Evolutionary conservation across 2,329 filamentous ascomycete genomes (phyloP).

Genomic region (Fusarium aywerte): DNA sequence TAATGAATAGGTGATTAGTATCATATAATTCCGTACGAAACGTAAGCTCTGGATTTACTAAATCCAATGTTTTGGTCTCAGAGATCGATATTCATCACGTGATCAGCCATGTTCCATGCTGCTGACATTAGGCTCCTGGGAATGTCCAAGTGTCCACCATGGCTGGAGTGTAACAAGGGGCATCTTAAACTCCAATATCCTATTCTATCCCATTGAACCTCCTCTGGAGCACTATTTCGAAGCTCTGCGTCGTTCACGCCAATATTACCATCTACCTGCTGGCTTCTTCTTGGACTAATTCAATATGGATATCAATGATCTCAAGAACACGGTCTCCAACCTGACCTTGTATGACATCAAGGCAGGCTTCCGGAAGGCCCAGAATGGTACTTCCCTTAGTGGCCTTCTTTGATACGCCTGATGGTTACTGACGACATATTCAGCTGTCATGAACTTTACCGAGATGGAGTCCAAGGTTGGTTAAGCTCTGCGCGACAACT

Average conservation of each 20-base stretch:
- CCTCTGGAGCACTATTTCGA: constrained; percentile 22
- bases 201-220: constrained; percentile 25
- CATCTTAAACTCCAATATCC: constrained; percentile 30
- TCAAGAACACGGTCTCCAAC: constrained; percentile 90
- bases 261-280: background rate
- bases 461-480: constrained; percentile 83
- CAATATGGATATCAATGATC: constrained; percentile 83
- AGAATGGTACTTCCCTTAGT: constrained; percentile 77
- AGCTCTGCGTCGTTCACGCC: constrained; percentile 12
- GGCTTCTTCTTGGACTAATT: constrained; percentile 33
- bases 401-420: constrained; percentile 15
- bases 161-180: constrained; percentile 43
- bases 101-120: constrained; percentile 33
- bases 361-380: constrained; percentile 91
- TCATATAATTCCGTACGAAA: background rate
- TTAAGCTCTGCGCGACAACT: constrained; percentile 20
- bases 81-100: constrained; percentile 9
- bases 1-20: too few species aligned
- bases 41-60: background rate
- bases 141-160: constrained; percentile 48
- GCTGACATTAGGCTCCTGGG: constrained; percentile 40
- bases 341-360: constrained; percentile 95
- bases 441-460: constrained; percentile 97
- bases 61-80: background rate
- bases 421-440: constrained; percentile 46